Conservation (phyloP, 495 filamentous ascomycete genomes). For the Xylaria castorea region DNA sequence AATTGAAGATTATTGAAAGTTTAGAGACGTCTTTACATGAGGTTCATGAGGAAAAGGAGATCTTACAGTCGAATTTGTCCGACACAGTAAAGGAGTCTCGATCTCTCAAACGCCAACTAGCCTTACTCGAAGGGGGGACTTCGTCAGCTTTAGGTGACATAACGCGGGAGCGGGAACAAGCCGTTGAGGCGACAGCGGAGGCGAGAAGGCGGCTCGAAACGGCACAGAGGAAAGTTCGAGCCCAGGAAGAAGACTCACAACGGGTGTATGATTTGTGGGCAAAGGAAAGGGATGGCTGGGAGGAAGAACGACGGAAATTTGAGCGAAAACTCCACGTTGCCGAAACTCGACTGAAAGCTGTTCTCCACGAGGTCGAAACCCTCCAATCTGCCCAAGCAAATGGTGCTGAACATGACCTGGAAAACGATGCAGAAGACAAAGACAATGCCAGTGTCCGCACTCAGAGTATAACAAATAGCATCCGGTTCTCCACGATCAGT, state of each 20-base stretch:
- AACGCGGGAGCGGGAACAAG: constrained; percentile 84
- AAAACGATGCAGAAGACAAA: constrained; percentile 66
- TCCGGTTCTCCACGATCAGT: constrained; percentile 73
- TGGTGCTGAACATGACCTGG: constrained; percentile 45
- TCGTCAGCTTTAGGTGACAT: constrained; percentile 82
- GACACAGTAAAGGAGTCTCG: constrained; percentile 74
- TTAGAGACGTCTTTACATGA: constrained; percentile 78
- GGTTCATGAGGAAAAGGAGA: constrained; percentile 74
- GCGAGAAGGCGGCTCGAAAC: constrained; percentile 79
- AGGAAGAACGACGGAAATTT: constrained; percentile 76
- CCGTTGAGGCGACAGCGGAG: constrained; percentile 74
- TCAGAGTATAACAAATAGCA: constrained; percentile 76
- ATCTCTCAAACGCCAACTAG: constrained; percentile 82
- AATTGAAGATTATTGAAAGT: constrained; percentile 79
- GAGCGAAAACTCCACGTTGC: constrained; percentile 87
- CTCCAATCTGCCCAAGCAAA: constrained; percentile 66
- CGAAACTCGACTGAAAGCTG: constrained; percentile 81
- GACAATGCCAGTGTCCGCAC: constrained; percentile 80
- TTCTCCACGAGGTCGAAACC: constrained; percentile 83
- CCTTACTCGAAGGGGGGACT: constrained; percentile 85
- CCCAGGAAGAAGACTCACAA: constrained; percentile 82
- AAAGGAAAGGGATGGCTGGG: constrained; percentile 81
- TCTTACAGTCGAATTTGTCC: constrained; percentile 64
- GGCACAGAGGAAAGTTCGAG: constrained; percentile 76
- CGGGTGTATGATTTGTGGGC: constrained; percentile 78